Evolutionary conservation across 129 eudicot species (phyloP).

Genomic region (Centaurea solstitialis): DNA sequence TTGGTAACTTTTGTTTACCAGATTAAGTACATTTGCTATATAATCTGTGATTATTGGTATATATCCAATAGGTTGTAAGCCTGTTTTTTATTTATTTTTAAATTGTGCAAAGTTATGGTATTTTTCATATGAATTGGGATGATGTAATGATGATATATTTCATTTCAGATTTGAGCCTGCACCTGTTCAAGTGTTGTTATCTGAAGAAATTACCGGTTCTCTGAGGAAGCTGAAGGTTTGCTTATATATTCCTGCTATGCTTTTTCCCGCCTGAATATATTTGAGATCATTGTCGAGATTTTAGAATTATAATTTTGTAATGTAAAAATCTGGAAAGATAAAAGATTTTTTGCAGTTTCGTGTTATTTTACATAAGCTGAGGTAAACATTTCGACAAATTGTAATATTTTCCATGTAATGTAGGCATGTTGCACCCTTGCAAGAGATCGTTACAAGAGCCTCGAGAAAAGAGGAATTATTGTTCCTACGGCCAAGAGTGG

Average conservation of each 20-base stretch:
- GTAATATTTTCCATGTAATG: neutral
- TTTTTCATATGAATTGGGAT: neutral
- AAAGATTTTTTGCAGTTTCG: neutral
- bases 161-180: constrained; percentile 84
- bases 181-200: constrained; percentile 76
- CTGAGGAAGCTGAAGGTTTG: constrained; percentile 82
- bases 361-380: too few species aligned
- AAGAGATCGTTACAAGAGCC: constrained; percentile 87
- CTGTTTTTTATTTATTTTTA: neutral
- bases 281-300: neutral
- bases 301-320: neutral
- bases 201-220: constrained; percentile 91
- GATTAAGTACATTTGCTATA: neutral
- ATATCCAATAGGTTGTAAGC: neutral
- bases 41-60: neutral
- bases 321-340: neutral
- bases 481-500: constrained; percentile 81
- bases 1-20: neutral
- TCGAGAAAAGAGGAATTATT: constrained; percentile 87
- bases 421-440: constrained; percentile 93
- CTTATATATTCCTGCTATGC: neutral
- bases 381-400: neutral
- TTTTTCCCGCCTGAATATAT: neutral
- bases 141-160: neutral
- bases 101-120: neutral